These are phyloP conservation scores for Senna siamea DNA, from an alignment of 306 rosid genomes.

Conservation along the genomic window DNA sequence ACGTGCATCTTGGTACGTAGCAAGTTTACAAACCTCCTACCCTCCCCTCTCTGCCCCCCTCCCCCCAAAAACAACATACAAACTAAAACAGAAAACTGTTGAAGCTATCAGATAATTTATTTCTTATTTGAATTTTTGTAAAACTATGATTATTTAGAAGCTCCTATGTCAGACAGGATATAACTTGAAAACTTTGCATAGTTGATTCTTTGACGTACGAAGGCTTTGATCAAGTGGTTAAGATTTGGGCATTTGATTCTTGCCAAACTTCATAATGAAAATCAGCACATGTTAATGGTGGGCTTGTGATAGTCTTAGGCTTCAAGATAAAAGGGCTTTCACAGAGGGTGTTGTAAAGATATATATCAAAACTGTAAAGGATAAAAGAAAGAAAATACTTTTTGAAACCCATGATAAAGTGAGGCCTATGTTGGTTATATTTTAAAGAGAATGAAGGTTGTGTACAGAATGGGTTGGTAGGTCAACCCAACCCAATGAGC, in stretches of 20 bases:
- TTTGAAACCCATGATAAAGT: too few species aligned
- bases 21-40: constrained; percentile 3
- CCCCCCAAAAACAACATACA: background rate
- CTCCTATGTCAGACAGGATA: constrained; percentile 25
- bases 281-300: background rate
- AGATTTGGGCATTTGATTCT: background rate
- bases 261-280: background rate
- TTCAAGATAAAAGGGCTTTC: background rate
- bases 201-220: background rate
- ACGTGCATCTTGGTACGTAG: constrained; percentile 84
- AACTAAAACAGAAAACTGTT: constrained; percentile 4
- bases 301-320: background rate
- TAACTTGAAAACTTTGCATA: too few species aligned
- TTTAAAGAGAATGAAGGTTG: too few species aligned
- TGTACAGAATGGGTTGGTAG: background rate
- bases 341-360: background rate
- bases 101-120: constrained; percentile 3
- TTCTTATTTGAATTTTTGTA: constrained; percentile 24
- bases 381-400: too few species aligned
- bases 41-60: background rate
- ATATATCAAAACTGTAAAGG: background rate
- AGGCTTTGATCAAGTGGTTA: background rate
- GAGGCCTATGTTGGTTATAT: too few species aligned
- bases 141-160: constrained; percentile 11
- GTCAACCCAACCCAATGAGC: background rate